Conservation (phyloP, 768 basidiomycete species). For the Termitomyces sp. region DNA sequence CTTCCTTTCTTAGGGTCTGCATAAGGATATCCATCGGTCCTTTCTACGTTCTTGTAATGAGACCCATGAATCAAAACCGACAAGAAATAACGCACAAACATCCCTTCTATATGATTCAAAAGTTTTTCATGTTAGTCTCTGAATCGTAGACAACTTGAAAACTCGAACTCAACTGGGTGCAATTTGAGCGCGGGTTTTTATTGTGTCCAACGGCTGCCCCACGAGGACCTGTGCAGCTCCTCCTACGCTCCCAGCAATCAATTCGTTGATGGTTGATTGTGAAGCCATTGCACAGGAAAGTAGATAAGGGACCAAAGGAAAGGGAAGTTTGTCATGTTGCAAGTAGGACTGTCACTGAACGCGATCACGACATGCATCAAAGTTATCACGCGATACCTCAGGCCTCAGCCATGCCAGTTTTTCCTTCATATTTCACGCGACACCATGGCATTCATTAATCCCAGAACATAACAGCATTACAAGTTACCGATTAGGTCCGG, state of each 20-base stretch:
- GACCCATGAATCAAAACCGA: background rate
- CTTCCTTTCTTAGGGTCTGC: constrained; percentile 85
- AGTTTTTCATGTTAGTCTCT: constrained; percentile 4
- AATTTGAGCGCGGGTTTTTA: constrained; percentile 87
- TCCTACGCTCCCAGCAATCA: constrained; percentile 84
- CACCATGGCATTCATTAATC: too few relatives aligned
- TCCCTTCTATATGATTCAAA: constrained; percentile 51
- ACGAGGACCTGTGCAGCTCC: constrained; percentile 95
- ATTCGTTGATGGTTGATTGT: constrained; percentile 70
- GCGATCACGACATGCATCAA: background rate
- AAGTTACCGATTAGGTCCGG: too few relatives aligned
- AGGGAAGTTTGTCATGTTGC: background rate
- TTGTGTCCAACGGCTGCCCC: constrained; percentile 88
- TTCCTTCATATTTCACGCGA: background rate
- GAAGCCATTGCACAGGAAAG: constrained; percentile 14
- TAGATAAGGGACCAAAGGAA: background rate
- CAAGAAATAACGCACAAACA: constrained; percentile 66
- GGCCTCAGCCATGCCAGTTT: background rate
- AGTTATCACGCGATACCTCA: constrained; percentile 15
- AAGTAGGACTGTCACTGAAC: background rate
- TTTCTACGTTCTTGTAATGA: constrained; percentile 47
- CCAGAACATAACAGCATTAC: too few relatives aligned
- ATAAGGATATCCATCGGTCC: constrained; percentile 89
- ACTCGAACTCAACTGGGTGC: constrained; percentile 61
- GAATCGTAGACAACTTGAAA: background rate